Percentiles rank a stretch among this genome's conserved stretches.
phyloP scores from a whole-genome alignment of 2,329 filamentous ascomycete species.

The Elsinoe australis region DNA sequence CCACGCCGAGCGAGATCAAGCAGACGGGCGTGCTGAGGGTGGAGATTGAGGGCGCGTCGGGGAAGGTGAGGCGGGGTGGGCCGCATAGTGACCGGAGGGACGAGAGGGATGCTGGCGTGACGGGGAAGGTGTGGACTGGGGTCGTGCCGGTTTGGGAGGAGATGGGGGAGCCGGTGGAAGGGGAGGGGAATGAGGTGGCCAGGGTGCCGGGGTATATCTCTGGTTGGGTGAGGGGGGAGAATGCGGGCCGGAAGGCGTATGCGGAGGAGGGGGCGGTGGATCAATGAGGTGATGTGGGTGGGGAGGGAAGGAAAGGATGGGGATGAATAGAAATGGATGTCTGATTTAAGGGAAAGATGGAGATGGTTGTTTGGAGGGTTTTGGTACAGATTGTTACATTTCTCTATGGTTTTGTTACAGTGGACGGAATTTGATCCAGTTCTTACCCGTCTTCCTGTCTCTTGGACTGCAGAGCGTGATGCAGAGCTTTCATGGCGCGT shows the following conservation, averaged over 20 bases:
- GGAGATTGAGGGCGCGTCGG: slow-evolving; percentile 61
- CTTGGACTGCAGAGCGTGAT: too few species aligned
- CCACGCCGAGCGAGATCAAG: slow-evolving; percentile 64
- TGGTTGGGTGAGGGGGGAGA: slow-evolving; percentile 39
- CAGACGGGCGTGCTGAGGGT: slow-evolving; percentile 67
- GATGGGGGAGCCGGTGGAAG: slow-evolving; percentile 56
- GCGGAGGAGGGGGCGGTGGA: slow-evolving; percentile 31
- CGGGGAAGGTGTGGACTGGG: slow-evolving; percentile 50
- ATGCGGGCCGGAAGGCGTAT: slow-evolving; percentile 35
- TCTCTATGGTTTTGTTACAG: too few species aligned
- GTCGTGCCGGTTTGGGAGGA: slow-evolving; percentile 57
- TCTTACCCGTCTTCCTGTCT: too few species aligned
- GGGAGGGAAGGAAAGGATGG: background rate
- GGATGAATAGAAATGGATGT: background rate
- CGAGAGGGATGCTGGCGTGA: slow-evolving; percentile 42
- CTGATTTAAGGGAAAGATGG: background rate
- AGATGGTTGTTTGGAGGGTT: too few species aligned
- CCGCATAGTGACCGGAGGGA: slow-evolving; percentile 57
- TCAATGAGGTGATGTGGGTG: slow-evolving; percentile 15
- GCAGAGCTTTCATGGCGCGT: background rate
- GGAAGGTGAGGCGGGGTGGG: slow-evolving; percentile 62
- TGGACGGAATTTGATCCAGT: too few species aligned
- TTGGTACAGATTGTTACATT: too few species aligned
- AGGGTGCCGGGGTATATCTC: slow-evolving; percentile 56
- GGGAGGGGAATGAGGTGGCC: slow-evolving; percentile 51